Base-by-base conservation (phyloP, 2,329 filamentous ascomycete species). In the Cladosporium sp. region DNA sequence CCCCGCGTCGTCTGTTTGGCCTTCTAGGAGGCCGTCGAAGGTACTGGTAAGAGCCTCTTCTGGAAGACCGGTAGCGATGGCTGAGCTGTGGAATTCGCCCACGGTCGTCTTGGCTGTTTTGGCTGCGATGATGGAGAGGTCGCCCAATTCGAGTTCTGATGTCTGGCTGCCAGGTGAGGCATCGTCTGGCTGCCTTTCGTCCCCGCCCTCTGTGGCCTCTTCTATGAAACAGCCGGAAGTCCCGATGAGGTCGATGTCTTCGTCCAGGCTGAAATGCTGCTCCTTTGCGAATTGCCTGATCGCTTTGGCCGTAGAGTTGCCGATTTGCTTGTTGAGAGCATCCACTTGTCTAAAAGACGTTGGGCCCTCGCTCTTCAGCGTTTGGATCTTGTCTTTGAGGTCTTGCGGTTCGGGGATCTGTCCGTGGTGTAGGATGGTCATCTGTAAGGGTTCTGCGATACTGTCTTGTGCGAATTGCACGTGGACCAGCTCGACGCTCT, bases 401-500 rank as follows among this genome's bases (percentile, higher is more conserved):
- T 55, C 17, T 15, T 55, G 24, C 10, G 51, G 51, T 6, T 32
- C 36, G 9, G 50, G 36, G 6, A 53, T 10, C 15, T 28, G 28
- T 24, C 50, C 50, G 20, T 35, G 36, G 24, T 53, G 50, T 10
- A 53, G 19, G 12, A 53, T 44, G 12, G 36, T 42, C 50, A 53
- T 53, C 25, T 42, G 50, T 1, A 44, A 6, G 7, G 50, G 50
- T 9, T 53, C 50, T 17, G 50, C 20, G 6, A 53, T 19, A 10
- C 37, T 42, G 13, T 22, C 17, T 34, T 53, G 50, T 5, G 36
- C 19, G 17, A 53, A 53, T 19, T 42, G 50, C 36, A 53, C 50
- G 17, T 53, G 50, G 37, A 53, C 50, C 50, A 53, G 25, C 25
- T 53, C 50, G 25, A 53, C 36, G 17, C 34, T 42, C 22, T 42